Evolutionary conservation across 257 asterid genomes (phyloP).

Genomic region (Penstemon newberryi): DNA sequence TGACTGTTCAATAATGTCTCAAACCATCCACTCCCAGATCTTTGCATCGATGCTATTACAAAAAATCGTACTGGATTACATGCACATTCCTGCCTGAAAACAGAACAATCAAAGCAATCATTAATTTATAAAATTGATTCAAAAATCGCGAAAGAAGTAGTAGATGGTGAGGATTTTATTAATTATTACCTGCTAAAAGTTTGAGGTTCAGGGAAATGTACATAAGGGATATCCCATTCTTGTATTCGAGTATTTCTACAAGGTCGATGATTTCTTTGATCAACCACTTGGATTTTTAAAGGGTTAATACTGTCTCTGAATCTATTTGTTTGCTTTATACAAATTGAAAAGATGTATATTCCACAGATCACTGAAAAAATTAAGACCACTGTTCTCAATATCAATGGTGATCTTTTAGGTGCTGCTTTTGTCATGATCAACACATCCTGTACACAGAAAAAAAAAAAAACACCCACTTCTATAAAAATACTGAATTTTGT

Average conservation of each 20-base stretch:
- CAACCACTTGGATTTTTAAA: constrained; percentile 31
- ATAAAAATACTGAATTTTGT: background rate
- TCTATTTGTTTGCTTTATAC: constrained; percentile 40
- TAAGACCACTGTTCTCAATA: constrained; percentile 47
- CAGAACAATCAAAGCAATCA: background rate
- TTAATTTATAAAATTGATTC: background rate
- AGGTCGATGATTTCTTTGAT: constrained; percentile 23
- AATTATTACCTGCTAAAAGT: constrained; percentile 58
- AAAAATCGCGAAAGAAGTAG: background rate
- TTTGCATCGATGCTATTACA: constrained; percentile 76
- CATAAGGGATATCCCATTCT: constrained; percentile 43
- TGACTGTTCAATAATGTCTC: constrained; percentile 83
- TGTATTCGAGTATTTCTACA: constrained; percentile 38
- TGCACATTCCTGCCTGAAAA: constrained; percentile 67
- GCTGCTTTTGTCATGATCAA: constrained; percentile 30
- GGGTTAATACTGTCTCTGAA: constrained; percentile 31
- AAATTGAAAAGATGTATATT: constrained; percentile 50
- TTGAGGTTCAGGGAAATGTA: constrained; percentile 69
- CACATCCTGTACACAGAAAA: constrained; percentile 42
- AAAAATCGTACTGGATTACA: constrained; percentile 79
- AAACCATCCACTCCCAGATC: constrained; percentile 95
- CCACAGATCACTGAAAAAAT: constrained; percentile 53
- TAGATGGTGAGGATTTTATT: background rate
- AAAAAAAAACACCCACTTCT: background rate
- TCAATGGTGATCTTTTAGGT: constrained; percentile 53